A percentile compares a stretch with the other conserved stretches of the same genome.
These are phyloP conservation scores for Aspergillus fumigatus DNA, from an alignment of 2,329 filamentous ascomycete genomes.

Conservation along the genomic window DNA sequence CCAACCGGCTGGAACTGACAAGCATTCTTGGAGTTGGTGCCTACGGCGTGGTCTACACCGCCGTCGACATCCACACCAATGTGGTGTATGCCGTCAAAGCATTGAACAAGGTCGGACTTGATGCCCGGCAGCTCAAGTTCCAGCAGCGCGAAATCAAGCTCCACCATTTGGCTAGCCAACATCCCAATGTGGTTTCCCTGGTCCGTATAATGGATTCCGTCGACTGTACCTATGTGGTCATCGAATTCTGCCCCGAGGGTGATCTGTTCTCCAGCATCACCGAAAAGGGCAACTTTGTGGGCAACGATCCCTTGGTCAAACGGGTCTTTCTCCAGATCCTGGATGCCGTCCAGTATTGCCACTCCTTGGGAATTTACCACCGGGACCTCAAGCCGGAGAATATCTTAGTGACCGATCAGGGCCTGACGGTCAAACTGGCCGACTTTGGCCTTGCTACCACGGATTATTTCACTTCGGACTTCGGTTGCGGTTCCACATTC, in stretches of 20 bases:
- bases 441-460: conserved; percentile 95
- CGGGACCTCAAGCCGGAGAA: conserved; percentile 98
- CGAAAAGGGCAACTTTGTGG: conserved; percentile 86
- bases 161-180: conserved; percentile 81
- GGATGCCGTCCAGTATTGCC: conserved; percentile 94
- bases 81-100: conserved; percentile 93
- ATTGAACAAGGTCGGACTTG: conserved; percentile 88
- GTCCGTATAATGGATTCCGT: conserved; percentile 86
- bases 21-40: conserved; percentile 87
- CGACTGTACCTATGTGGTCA: conserved; percentile 91
- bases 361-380: conserved; percentile 90
- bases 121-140: conserved; percentile 80
- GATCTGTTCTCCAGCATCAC: conserved; percentile 98
- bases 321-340: conserved; percentile 89
- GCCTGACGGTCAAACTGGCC: conserved; percentile 87
- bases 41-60: conserved; percentile 93
- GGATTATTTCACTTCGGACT: conserved; percentile 80
- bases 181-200: conserved; percentile 90
- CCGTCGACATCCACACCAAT: conserved; percentile 75
- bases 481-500: conserved; percentile 96
- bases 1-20: conserved; percentile 76
- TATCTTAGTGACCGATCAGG: conserved; percentile 83
- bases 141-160: conserved; percentile 90
- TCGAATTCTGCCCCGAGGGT: conserved; percentile 96
- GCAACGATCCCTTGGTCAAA: conserved; percentile 83